Percentiles rank a stretch among this genome's conserved stretches.
Evolutionary conservation across 2,329 filamentous ascomycete species (phyloP).

Genomic region (Colletotrichum sp.): DNA sequence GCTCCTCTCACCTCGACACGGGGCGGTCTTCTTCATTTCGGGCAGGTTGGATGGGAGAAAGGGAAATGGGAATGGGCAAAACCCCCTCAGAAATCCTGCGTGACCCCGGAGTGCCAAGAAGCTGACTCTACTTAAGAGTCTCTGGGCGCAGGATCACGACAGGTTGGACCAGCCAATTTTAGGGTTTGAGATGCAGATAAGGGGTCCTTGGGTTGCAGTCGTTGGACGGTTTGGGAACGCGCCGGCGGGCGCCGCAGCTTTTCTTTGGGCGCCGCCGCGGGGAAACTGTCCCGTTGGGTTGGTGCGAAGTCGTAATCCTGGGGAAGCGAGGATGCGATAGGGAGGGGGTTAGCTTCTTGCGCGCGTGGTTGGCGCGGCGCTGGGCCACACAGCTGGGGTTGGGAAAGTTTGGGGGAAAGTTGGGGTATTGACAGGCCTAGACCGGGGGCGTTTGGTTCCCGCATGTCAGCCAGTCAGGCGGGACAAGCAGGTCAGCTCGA

Average conservation of each 20-base stretch:
- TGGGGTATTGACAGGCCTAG: slow-evolving; percentile 12
- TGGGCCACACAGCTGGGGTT: not conserved
- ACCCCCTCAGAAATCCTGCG: not conserved
- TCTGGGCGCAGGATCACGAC: slow-evolving; percentile 7
- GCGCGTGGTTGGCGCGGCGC: not conserved
- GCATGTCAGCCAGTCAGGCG: slow-evolving; percentile 9
- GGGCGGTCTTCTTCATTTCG: not conserved
- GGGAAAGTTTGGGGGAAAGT: slow-evolving; percentile 15
- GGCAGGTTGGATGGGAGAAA: not conserved
- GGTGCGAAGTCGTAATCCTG: slow-evolving; percentile 11
- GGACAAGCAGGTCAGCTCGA: not conserved
- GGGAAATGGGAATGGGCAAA: not conserved
- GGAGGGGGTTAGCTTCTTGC: not conserved
- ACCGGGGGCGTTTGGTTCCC: slow-evolving; percentile 1
- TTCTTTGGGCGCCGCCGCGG: not conserved
- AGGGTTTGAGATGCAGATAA: slow-evolving; percentile 17
- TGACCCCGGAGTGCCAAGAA: slow-evolving; percentile 13
- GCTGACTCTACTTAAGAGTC: slow-evolving; percentile 7
- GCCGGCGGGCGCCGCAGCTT: slow-evolving; percentile 10
- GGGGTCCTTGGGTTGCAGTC: slow-evolving; percentile 17
- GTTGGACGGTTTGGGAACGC: slow-evolving; percentile 9
- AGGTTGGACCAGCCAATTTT: slow-evolving; percentile 3
- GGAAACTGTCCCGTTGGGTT: slow-evolving; percentile 11
- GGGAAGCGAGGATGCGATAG: slow-evolving; percentile 12
- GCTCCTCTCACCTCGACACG: not conserved